Base-by-base conservation (phyloP, 495 filamentous ascomycete genomes). In the Lasiosphaeria hispida region DNA sequence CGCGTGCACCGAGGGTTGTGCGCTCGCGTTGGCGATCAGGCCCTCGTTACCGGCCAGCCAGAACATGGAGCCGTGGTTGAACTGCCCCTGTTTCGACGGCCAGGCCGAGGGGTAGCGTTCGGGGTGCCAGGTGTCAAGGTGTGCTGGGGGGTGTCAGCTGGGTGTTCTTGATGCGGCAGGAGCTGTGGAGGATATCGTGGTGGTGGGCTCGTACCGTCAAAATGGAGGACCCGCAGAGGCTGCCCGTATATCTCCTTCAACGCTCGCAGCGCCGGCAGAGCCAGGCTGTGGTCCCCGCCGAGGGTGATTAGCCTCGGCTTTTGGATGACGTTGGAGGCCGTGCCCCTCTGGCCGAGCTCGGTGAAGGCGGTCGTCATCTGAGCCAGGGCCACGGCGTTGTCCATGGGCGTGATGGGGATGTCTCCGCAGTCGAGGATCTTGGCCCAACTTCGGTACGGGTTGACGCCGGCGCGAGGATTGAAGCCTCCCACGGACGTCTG, bases 11-110 rank as follows among this genome's bases (percentile, higher is more conserved):
- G 83, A 88, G 2, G 69, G 85, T 14, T 83, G 79, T 1, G 35
- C 42, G 4, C 80, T 85, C 15, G 71, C 69, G 62, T 90, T 88
- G 36, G 80, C 74, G 43, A 93, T 83, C 19, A 93, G 70, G 0
- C 87, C 87, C 69, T 93, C 90, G 19, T 83, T 81, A 45, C 82
- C 83, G 2, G 90, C 90, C 48, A 91, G 79, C 83, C 88, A 89
- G 78, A 95, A 94, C 83, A 93, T 92, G 47, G 79, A 86, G 4
- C 90, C 90, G 70, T 95, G 90, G 66, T 85, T 93, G 74, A 93
- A 95, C 57, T 83, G 78, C 8, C 82, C 77, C 66, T 89, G 88
- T 65, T 83, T 79, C 10, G 78, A 81, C 7, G 77, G 70, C 90
- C 90, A 95, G 51, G 85, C 84, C 11, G 81, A 84, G 0, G 87